Base-by-base conservation (phyloP, 306 rosid species). In the Rubus parviflorus region DNA sequence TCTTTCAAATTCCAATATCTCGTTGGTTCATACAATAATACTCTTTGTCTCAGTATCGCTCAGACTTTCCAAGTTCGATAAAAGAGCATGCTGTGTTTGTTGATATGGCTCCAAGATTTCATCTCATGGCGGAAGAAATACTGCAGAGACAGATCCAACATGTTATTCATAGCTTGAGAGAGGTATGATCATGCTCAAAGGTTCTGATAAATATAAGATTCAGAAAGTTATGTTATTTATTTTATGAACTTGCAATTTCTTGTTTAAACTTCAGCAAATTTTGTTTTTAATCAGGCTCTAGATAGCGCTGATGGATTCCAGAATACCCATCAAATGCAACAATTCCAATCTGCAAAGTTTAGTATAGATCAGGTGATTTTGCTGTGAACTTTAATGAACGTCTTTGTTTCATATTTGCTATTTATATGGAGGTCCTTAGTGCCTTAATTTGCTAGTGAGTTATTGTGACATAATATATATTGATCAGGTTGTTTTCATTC, bases 91-190 rank as follows among this genome's bases (percentile, higher is more conserved):
- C 93, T 76, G 84, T 92, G 43, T 95, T 95, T 86, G 90, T 88
- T 80, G 98, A 95, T 86, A 83, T 95, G 89, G 96, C 96, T 79
- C 98, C 96, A 60, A 89, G 97, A 75, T 92, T 92, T 83, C 97
- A 86, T 83, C 85, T 87, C 41, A 81, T 92, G 89, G 95, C 97
- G 25, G 97, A 92, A 77, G 97, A 87, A 75, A 89, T 85, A 77
- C 85, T 92, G 82, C 95, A 88, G 79, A 92, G 87, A 86, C 98
- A 95, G 88, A 83, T 92, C 72, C 95, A 92, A 70, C 92, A 81
- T 73, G 88, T 95, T 77, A 83, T 86, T 76, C 82, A 84, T 85
- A 92, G 86, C 83, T 89, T 90, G 90, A 95, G 89, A 77, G 93
- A 95, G 97, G 98, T 95, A 81, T 38, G 66, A 42, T 68, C 72